Conservation (phyloP, 805 yeast species). For the Metschnikowia lochheadii region DNA sequence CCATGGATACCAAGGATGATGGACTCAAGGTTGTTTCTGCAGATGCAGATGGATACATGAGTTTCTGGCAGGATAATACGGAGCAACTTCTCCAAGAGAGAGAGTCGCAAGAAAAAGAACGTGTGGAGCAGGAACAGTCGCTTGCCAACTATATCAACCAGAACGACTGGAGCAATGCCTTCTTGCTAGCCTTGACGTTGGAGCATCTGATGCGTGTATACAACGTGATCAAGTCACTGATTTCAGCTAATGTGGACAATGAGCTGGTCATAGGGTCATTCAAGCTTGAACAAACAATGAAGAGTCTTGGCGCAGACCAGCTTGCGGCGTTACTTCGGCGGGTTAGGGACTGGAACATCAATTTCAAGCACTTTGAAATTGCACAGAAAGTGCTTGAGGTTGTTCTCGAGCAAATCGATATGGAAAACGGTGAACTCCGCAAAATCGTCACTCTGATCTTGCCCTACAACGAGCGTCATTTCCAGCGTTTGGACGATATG, state of each 20-base stretch:
- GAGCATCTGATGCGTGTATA: conserved; percentile 89
- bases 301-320: conserved; percentile 55
- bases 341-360: conserved; percentile 93
- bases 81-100: conserved; percentile 55
- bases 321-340: conserved; percentile 61
- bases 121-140: conserved; percentile 85
- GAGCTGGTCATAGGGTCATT: conserved; percentile 52
- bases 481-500: conserved; percentile 66
- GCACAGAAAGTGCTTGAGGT: conserved; percentile 76
- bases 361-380: conserved; percentile 70
- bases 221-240: conserved; percentile 64
- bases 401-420: conserved; percentile 50
- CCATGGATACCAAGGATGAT: conserved; percentile 61
- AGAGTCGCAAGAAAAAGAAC: conserved; percentile 50
- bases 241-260: conserved; percentile 46
- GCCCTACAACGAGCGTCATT: conserved; percentile 89
- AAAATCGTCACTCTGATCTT: conserved; percentile 67
- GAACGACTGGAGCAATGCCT: conserved; percentile 86
- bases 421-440: conserved; percentile 62
- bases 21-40: conserved; percentile 76
- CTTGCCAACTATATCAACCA: conserved; percentile 67
- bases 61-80: conserved; percentile 85
- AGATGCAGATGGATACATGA: conserved; percentile 91
- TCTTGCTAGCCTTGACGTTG: conserved; percentile 75
- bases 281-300: conserved; percentile 61